Percentiles rank a stretch among this genome's conserved stretches.
These are phyloP conservation scores for Aciculosporium take DNA, from an alignment of 2,329 filamentous ascomycete species.

Conservation along the genomic window DNA sequence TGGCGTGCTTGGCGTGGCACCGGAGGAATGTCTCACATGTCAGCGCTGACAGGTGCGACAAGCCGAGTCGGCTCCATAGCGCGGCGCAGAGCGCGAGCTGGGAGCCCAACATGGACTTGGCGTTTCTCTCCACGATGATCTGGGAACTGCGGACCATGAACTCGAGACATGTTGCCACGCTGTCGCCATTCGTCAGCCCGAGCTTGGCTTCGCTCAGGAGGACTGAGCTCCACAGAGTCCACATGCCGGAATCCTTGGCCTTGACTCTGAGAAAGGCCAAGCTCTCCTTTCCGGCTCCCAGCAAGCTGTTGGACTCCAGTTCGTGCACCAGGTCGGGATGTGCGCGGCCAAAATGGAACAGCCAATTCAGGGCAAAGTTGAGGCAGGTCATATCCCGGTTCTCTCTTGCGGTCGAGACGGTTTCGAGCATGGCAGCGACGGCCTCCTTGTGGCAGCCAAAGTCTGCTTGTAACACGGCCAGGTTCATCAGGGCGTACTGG, in stretches of 20 bases:
- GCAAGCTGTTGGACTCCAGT: constrained; percentile 56
- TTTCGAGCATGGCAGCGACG: constrained; percentile 86
- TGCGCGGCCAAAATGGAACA: constrained; percentile 84
- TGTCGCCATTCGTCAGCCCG: constrained; percentile 55
- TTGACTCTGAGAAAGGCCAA: constrained; percentile 73
- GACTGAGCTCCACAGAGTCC: constrained; percentile 69
- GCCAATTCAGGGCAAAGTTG: constrained; percentile 91
- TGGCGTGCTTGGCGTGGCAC: constrained; percentile 45
- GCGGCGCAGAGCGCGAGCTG: constrained; percentile 60
- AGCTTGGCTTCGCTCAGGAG: constrained; percentile 77
- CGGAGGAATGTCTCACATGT: constrained; percentile 61
- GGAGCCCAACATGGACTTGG: constrained; percentile 57
- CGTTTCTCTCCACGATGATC: constrained; percentile 61
- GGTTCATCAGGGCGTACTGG: constrained; percentile 85
- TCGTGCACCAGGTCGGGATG: constrained; percentile 62
- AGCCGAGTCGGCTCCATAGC: constrained; percentile 63
- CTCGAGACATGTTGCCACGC: constrained; percentile 52
- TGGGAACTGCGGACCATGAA: constrained; percentile 71
- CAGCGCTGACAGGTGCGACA: constrained; percentile 37
- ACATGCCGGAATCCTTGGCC: constrained; percentile 75
- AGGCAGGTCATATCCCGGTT: constrained; percentile 85
- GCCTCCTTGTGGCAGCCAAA: constrained; percentile 87
- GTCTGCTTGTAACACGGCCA: constrained; percentile 86
- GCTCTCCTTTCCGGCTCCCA: constrained; percentile 67
- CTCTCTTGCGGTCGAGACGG: constrained; percentile 85